Conservation (phyloP, 2,329 filamentous ascomycete genomes). For the Fusarium pseudocircinatum region DNA sequence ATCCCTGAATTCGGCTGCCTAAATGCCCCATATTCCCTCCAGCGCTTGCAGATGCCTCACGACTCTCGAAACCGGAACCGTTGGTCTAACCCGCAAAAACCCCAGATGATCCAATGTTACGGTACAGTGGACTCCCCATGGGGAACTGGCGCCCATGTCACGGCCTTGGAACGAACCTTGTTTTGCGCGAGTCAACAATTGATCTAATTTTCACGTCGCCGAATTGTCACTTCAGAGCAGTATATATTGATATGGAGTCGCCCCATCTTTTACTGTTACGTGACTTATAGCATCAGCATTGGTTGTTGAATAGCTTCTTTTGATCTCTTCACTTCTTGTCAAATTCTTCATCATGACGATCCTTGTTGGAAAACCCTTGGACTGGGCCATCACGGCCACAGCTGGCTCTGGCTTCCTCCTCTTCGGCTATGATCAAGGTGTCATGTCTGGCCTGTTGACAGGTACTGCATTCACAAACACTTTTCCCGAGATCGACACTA, state of each 20-base stretch:
- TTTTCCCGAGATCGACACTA: conserved; percentile 51
- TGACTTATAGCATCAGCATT: background rate
- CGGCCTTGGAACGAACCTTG: conserved; percentile 30
- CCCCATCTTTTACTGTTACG: conserved; percentile 1
- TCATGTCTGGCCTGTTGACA: conserved; percentile 48
- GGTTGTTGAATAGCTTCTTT: conserved; percentile 22
- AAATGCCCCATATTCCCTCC: background rate
- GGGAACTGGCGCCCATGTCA: conserved; percentile 13
- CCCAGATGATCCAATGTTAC: conserved; percentile 8
- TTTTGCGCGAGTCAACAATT: conserved; percentile 22
- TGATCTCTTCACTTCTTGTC: background rate
- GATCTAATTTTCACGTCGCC: background rate
- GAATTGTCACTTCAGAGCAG: background rate
- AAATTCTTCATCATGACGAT: conserved; percentile 22
- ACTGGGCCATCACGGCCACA: conserved; percentile 51
- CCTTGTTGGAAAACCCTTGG: conserved; percentile 49
- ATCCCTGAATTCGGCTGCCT: conserved; percentile 19
- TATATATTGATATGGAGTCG: conserved; percentile 29
- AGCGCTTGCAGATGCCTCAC: conserved; percentile 19
- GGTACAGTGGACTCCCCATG: conserved; percentile 11
- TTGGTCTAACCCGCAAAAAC: conserved; percentile 2
- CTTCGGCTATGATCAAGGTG: conserved; percentile 48
- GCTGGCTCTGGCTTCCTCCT: conserved; percentile 51
- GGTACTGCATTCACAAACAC: conserved; percentile 46
- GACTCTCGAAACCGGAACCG: background rate